Conservation (phyloP, 768 basidiomycete genomes). For the Rhodotorula taiwanensis region DNA sequence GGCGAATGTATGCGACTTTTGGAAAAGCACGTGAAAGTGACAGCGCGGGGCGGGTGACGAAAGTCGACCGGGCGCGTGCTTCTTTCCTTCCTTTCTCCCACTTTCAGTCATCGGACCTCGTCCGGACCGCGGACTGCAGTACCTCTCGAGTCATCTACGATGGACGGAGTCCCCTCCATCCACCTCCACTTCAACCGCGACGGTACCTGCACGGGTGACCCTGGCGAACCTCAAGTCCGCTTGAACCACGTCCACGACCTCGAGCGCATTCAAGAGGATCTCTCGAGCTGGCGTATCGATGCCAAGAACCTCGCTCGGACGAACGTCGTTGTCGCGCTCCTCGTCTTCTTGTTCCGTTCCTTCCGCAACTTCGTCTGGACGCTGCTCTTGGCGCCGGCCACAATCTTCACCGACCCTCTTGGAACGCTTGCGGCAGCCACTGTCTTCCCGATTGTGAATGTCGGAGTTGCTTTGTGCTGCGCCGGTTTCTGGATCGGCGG, state of each 20-base stretch:
- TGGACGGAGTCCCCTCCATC: too few relatives aligned
- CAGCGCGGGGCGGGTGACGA: too few relatives aligned
- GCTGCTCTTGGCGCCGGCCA: conserved; percentile 17
- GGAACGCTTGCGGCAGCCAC: neutral
- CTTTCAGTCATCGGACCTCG: too few relatives aligned
- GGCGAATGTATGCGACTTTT: too few relatives aligned
- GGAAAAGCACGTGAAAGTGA: too few relatives aligned
- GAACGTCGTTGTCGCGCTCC: neutral
- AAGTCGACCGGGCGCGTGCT: too few relatives aligned
- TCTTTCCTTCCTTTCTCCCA: too few relatives aligned
- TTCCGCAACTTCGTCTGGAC: neutral
- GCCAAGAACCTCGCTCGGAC: neutral
- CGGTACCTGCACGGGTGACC: too few relatives aligned
- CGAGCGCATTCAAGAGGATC: neutral
- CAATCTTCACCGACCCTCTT: conserved; percentile 20
- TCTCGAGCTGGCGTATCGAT: neutral
- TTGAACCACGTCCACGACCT: neutral
- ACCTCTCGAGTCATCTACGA: too few relatives aligned
- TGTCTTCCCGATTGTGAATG: neutral
- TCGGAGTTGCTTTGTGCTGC: neutral
- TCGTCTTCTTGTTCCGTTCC: neutral
- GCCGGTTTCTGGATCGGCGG: conserved; percentile 11
- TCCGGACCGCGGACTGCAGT: too few relatives aligned
- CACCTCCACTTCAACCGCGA: too few relatives aligned
- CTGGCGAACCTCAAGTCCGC: too few relatives aligned